Evolutionary conservation across 2,329 filamentous ascomycete genomes (phyloP), one percentile per base, ranked within the genome.

Genomic region (Neonectria magnoliae): DNA sequence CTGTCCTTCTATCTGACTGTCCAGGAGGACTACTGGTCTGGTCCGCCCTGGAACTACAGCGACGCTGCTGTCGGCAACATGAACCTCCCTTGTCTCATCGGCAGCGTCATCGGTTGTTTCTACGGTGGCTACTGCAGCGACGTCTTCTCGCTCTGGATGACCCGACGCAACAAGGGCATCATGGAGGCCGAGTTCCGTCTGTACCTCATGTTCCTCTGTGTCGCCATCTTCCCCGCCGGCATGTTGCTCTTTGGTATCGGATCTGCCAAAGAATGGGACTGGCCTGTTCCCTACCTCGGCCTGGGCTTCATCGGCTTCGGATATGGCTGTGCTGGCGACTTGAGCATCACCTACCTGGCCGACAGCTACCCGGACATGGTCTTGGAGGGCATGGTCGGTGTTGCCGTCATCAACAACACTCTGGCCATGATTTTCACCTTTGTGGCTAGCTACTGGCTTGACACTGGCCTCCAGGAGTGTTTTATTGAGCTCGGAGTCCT

Each of bases 41-140:
- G 77, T 0, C 75, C 78, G 10, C 87, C 87, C 0, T 88, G 84
- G 81, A 83, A 86, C 73, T 89, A 88, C 71, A 79, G 76, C 38
- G 81, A 86, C 61, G 81, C 82, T 2, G 81, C 81, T 2, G 83
- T 86, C 4, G 86, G 85, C 1, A 83, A 88, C 57, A 88, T 88
- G 84, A 87, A 87, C 64, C 77, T 88, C 2, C 85, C 87, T 0
- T 85, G 82, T 4, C 72, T 87, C 2, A 84, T 87, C 54, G 85
- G 86, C 9, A 84, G 85, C 9, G 74, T 86, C 11, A 80, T 87
- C 13, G 86, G 86, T 33, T 87, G 85, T 76, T 79, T 85, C 57
- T 88, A 86, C 69, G 87, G 86, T 41, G 87, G 87, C 13, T 87
- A 84, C 69, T 80, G 85, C 63, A 86, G 84, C 9, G 87, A 89